A percentile compares a stretch with the other conserved stretches of the same genome.
These are phyloP conservation scores for Podospora appendiculata DNA, from an alignment of 495 filamentous ascomycete species.

Conservation along the genomic window DNA sequence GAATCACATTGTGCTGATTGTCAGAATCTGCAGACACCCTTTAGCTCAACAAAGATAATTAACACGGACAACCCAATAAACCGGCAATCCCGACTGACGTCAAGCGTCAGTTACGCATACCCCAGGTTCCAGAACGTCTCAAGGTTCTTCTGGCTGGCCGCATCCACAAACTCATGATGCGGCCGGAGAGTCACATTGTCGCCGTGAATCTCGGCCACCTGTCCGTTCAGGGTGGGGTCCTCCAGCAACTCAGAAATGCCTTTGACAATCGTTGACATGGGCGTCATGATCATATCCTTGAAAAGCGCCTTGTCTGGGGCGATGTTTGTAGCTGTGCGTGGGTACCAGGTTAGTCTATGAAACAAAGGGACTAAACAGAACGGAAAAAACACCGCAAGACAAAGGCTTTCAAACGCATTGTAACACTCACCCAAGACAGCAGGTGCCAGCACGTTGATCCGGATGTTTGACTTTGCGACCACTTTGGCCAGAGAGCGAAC, in stretches of 20 bases:
- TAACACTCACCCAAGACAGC: slow-evolving; percentile 32
- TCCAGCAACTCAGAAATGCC: slow-evolving; percentile 37
- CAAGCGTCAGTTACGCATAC: slow-evolving; percentile 16
- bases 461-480: slow-evolving; percentile 35
- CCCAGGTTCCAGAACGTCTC: slow-evolving; percentile 39
- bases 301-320: slow-evolving; percentile 37
- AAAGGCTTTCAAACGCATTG: too few relatives aligned
- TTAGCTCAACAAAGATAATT: too few relatives aligned
- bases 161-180: slow-evolving; percentile 43
- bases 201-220: slow-evolving; percentile 47
- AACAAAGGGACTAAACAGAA: neutral
- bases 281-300: slow-evolving; percentile 44
- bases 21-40: too few relatives aligned
- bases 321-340: slow-evolving; percentile 37
- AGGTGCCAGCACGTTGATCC: slow-evolving; percentile 48
- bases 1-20: too few relatives aligned
- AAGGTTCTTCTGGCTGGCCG: slow-evolving; percentile 42
- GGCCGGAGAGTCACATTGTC: slow-evolving; percentile 43
- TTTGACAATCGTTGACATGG: slow-evolving; percentile 40
- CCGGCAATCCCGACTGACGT: too few relatives aligned
- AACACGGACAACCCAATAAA: too few relatives aligned
- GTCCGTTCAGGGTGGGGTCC: slow-evolving; percentile 35
- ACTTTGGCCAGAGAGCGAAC: slow-evolving; percentile 38
- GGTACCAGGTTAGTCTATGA: neutral
- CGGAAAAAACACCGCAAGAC: too few relatives aligned